These are phyloP conservation scores for Rhinocladiella similis DNA, from an alignment of 2,329 filamentous ascomycete species.

Conservation along the genomic window DNA sequence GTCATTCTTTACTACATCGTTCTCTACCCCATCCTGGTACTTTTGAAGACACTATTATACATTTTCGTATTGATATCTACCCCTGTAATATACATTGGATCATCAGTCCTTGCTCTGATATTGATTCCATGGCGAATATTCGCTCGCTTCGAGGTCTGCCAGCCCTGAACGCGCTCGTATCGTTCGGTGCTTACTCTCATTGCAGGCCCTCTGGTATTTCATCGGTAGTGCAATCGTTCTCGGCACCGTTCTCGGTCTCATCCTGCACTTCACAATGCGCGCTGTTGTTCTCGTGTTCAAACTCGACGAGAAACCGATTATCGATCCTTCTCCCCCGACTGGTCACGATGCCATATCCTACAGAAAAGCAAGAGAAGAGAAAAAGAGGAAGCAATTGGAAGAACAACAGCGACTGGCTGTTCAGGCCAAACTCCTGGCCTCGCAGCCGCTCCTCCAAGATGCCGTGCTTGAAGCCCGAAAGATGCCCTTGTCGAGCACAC, in stretches of 20 bases:
- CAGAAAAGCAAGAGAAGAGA: constrained; percentile 28
- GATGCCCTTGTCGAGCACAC: constrained; percentile 10
- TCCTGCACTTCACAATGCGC: constrained; percentile 59
- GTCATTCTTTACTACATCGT: constrained; percentile 35
- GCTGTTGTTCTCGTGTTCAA: constrained; percentile 52
- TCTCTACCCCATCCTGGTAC: constrained; percentile 39
- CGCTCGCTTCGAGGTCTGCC: constrained; percentile 56
- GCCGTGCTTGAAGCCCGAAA: constrained; percentile 23
- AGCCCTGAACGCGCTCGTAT: not conserved
- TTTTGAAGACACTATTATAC: constrained; percentile 38
- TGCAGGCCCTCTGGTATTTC: constrained; percentile 51
- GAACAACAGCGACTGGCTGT: constrained; percentile 21
- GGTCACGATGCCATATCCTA: constrained; percentile 31
- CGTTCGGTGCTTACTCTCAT: constrained; percentile 5
- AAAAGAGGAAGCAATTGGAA: constrained; percentile 24
- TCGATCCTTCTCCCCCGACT: constrained; percentile 19
- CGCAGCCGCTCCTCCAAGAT: constrained; percentile 26
- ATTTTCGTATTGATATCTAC: constrained; percentile 44
- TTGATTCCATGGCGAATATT: constrained; percentile 54
- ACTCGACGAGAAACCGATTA: constrained; percentile 21
- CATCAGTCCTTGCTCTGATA: constrained; percentile 41
- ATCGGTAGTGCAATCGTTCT: constrained; percentile 67
- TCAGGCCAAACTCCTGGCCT: constrained; percentile 24
- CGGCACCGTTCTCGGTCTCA: constrained; percentile 63
- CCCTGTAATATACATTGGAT: constrained; percentile 51